These are phyloP conservation scores for Sphagnurus paluster DNA, from an alignment of 1,284 basidiomycete species.

Conservation along the genomic window DNA sequence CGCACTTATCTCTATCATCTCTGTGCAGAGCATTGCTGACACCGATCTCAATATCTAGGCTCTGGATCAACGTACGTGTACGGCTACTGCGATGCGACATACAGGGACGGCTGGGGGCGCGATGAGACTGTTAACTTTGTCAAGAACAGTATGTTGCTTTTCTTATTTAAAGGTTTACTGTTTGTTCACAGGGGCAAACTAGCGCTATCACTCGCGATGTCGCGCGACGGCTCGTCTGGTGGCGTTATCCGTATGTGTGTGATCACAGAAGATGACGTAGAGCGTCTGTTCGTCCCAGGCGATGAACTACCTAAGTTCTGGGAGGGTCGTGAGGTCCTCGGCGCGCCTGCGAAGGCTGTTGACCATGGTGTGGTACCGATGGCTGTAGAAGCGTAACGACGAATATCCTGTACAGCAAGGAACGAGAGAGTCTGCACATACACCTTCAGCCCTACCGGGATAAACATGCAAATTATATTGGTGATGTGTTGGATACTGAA, in stretches of 20 bases:
- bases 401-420: slow-evolving; percentile 13
- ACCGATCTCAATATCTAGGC: slow-evolving; percentile 44
- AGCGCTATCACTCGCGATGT: slow-evolving; percentile 97
- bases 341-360: slow-evolving; percentile 26
- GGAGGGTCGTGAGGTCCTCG: slow-evolving; percentile 76
- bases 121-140: slow-evolving; percentile 95
- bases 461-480: background rate
- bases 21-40: background rate
- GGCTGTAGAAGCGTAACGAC: slow-evolving; percentile 59
- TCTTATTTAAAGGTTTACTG: background rate
- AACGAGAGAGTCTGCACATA: too few relatives aligned
- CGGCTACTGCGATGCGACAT: slow-evolving; percentile 99
- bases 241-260: slow-evolving; percentile 98
- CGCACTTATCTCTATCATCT: slow-evolving; percentile 24
- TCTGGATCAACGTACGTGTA: slow-evolving; percentile 99
- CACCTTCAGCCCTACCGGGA: too few relatives aligned
- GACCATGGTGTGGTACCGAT: slow-evolving; percentile 54
- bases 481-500: background rate
- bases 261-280: slow-evolving; percentile 90
- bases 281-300: slow-evolving; percentile 94
- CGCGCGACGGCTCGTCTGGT: slow-evolving; percentile 96
- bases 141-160: slow-evolving; percentile 79
- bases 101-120: slow-evolving; percentile 88
- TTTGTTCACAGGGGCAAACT: slow-evolving; percentile 10
- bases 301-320: slow-evolving; percentile 86